phyloP scores from a whole-genome alignment of 2,329 filamentous ascomycete genomes.

The Byssochlamys sp. region DNA sequence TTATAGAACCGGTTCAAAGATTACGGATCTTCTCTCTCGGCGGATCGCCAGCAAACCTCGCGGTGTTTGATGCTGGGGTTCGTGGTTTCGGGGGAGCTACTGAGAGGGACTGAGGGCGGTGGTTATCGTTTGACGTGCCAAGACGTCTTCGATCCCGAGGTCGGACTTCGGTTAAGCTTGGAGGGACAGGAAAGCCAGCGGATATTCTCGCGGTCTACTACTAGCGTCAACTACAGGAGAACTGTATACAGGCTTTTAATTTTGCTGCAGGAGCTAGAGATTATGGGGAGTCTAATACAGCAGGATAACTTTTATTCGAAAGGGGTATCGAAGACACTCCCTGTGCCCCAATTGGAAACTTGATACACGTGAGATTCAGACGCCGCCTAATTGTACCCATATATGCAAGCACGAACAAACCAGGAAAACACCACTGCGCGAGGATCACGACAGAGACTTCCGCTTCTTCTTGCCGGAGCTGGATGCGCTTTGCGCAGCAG shows the following conservation, averaged over 20 bases:
- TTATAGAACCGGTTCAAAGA: conserved; percentile 1
- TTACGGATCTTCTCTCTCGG: background rate
- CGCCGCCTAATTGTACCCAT: conserved; percentile 22
- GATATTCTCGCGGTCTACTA: background rate
- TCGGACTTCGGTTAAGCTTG: conserved; percentile 25
- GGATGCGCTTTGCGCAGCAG: conserved; percentile 9
- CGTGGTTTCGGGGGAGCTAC: conserved; percentile 2
- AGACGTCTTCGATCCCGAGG: conserved; percentile 18
- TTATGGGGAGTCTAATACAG: background rate
- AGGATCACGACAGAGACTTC: conserved; percentile 28
- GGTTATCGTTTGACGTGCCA: conserved; percentile 28
- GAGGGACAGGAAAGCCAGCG: background rate
- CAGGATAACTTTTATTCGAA: conserved; percentile 11
- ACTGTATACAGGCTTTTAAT: background rate
- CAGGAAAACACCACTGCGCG: conserved; percentile 18
- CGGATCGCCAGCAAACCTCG: conserved; percentile 4
- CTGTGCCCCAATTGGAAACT: conserved; percentile 13
- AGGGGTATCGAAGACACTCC: conserved; percentile 18
- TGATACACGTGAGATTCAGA: conserved; percentile 24
- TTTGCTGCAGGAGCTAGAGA: background rate
- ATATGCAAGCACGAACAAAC: conserved; percentile 12
- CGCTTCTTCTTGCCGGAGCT: conserved; percentile 28
- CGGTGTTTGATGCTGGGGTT: conserved; percentile 9
- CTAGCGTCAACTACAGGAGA: background rate
- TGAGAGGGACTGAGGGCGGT: conserved; percentile 6